Evolutionary conservation across 129 eudicot genomes (phyloP).

Genomic region (Silybum marianum): DNA sequence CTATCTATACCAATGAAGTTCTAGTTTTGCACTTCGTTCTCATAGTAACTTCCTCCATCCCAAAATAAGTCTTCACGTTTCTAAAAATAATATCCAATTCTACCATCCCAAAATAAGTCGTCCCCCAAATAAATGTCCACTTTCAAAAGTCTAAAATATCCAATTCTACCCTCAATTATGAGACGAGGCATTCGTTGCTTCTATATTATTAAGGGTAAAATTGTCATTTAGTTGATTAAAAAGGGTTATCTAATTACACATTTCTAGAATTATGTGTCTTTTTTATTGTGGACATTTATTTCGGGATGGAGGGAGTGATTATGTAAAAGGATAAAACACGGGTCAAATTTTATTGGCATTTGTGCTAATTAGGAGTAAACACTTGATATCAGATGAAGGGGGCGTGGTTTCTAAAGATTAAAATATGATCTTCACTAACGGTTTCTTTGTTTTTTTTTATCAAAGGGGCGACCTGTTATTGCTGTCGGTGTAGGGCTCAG

Average conservation of each 20-base stretch:
- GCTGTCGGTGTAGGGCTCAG: constrained; percentile 97
- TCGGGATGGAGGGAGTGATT: neutral
- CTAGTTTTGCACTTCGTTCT: neutral
- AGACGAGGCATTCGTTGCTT: neutral
- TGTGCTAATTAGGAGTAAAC: neutral
- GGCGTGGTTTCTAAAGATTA: neutral
- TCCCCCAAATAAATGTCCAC: neutral
- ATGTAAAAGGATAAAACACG: neutral
- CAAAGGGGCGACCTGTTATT: constrained; percentile 90
- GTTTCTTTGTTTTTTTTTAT: constrained; percentile 1
- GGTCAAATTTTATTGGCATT: neutral
- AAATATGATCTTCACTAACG: neutral
- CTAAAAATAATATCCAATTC: too few species aligned
- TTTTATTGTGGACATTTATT: neutral
- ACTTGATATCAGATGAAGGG: neutral
- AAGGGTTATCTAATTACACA: neutral
- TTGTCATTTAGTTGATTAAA: neutral
- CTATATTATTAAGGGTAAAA: neutral
- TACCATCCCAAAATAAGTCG: too few species aligned
- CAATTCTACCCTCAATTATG: neutral
- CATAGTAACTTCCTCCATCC: neutral
- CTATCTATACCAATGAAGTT: neutral
- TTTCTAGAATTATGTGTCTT: neutral
- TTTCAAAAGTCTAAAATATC: neutral
- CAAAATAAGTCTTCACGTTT: neutral